Base-by-base conservation (phyloP, 2,329 filamentous ascomycete species). In the Clonostachys chloroleuca region DNA sequence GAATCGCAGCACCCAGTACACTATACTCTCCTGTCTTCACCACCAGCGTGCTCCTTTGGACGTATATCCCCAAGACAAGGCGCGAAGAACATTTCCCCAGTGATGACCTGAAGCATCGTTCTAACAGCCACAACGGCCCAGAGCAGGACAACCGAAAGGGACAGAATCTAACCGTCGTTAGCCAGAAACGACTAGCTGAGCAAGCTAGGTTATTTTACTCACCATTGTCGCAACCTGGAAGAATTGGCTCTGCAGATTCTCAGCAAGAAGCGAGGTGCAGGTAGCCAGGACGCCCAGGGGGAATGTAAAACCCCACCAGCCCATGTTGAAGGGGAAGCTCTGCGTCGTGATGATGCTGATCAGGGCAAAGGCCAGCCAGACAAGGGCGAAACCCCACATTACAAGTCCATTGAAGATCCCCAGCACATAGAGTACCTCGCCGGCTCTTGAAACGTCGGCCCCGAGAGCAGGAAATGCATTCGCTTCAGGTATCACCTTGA, bases 381-480 rank as follows among this genome's bases (percentile, higher is more conserved):
- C 56, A 6, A 74, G 58, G 4, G 64, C 72, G 44, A 74, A 73
- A 1, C 67, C 70, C 67, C 69, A 74, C 61, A 74, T 68, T 33
- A 70, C 50, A 12, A 74, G 56, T 6, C 65, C 70, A 10, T 66
- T 45, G 44, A 73, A 65, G 17, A 81, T 66, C 1, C 84, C 82
- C 1, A 82, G 49, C 2, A 82, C 67, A 52, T 86, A 85, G 6
- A 84, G 67, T 4, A 84, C 68, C 24, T 67, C 61, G n/a, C 33
- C 49, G 1, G 62, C 61, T 18, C 54, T 63, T 2, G 61, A 40
- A 59, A 54, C 10, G 57, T 62, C 67, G 3, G 73, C 66, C 34
- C 67, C 68, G 1, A 47, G 36, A 34, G 46, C n/a, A 14, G 70
- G 71, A 16, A 86, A 78, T 1, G 67, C 65, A 45, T 52, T 58